Conservation (phyloP, 345 rosid genomes). For the Bretschneidera sinensis region DNA sequence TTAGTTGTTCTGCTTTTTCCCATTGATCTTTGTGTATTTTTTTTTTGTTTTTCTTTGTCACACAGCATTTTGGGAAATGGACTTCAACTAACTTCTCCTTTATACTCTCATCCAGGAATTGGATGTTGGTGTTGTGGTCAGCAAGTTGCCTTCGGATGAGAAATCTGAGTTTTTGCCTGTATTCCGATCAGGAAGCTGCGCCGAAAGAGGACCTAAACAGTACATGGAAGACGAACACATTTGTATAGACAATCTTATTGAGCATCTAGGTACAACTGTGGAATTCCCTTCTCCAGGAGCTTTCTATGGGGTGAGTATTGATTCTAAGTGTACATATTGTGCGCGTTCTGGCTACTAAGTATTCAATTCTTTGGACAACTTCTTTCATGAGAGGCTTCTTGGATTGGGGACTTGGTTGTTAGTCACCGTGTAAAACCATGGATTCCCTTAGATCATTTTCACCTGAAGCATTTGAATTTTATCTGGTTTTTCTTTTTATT, state of each 20-base stretch:
- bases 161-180: constrained; percentile 50
- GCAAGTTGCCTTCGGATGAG: constrained; percentile 48
- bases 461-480: neutral
- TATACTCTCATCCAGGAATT: constrained; percentile 37
- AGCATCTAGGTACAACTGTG: constrained; percentile 41
- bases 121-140: constrained; percentile 49
- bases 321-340: constrained; percentile 1
- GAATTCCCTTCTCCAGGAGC: constrained; percentile 70
- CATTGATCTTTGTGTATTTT: no score
- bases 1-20: neutral
- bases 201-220: constrained; percentile 86
- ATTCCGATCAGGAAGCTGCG: constrained; percentile 86
- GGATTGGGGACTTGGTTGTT: no score
- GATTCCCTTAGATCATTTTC: neutral
- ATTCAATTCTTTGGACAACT: no score
- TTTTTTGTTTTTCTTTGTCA: neutral
- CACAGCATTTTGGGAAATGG: neutral
- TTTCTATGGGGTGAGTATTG: constrained; percentile 79
- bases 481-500: neutral
- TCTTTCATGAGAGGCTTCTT: no score
- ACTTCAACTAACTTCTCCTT: constrained; percentile 3
- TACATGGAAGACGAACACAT: constrained; percentile 94
- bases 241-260: constrained; percentile 77
- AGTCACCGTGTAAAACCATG: neutral
- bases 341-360: neutral